phyloP scores from a whole-genome alignment of 169 alveolate genomes.

The Blepharisma undulans region DNA sequence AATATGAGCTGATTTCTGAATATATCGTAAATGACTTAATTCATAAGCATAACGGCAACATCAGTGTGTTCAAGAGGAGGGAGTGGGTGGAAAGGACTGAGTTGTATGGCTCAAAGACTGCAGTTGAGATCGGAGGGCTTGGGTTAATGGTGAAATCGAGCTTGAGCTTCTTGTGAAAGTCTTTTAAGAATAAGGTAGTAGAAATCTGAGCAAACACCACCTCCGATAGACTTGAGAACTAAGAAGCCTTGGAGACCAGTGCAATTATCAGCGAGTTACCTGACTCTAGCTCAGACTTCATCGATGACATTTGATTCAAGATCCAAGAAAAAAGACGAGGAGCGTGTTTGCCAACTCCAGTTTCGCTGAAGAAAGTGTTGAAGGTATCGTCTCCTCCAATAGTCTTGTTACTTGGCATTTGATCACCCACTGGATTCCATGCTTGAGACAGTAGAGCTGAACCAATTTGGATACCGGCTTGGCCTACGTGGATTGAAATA shows the following conservation, averaged over 20 bases:
- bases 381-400: slow-evolving; percentile 93
- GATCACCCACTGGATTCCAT: slow-evolving; percentile 98
- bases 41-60: slow-evolving; percentile 98
- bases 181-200: slow-evolving; percentile 97
- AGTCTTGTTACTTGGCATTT: slow-evolving; percentile 95
- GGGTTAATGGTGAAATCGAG: slow-evolving; percentile 97
- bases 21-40: slow-evolving; percentile 98
- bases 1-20: slow-evolving; percentile 94
- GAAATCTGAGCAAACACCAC: slow-evolving; percentile 99
- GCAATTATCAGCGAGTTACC: slow-evolving; percentile 99
- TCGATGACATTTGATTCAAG: slow-evolving; percentile 99
- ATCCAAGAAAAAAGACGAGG: slow-evolving; percentile 98
- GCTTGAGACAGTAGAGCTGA: slow-evolving; percentile 98
- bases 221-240: slow-evolving; percentile 98
- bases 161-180: slow-evolving; percentile 95
- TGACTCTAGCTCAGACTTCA: slow-evolving; percentile 97
- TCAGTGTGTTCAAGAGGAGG: slow-evolving; percentile 98
- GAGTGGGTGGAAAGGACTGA: slow-evolving; percentile 96
- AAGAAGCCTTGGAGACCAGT: slow-evolving; percentile 99
- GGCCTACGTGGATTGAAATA: slow-evolving; percentile 98
- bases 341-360: slow-evolving; percentile 98
- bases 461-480: slow-evolving; percentile 99
- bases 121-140: slow-evolving; percentile 96
- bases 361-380: slow-evolving; percentile 97
- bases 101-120: slow-evolving; percentile 99